Evolutionary conservation across 768 basidiomycete species (phyloP).

Genomic region (Mycena venus): DNA sequence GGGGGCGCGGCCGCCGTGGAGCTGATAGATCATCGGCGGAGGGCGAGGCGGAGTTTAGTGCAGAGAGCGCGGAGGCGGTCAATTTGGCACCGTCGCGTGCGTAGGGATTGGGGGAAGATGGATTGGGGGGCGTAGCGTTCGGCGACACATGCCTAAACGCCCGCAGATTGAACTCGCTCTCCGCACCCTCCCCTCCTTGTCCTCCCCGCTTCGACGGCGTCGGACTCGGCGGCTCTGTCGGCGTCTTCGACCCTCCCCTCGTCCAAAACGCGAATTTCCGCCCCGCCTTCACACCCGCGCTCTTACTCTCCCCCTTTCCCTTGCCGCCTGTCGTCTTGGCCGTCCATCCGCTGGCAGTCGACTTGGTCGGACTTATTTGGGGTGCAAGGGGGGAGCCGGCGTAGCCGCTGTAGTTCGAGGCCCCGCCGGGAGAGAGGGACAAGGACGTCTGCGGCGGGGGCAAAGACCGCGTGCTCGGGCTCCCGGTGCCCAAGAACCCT

Average conservation of each 20-base stretch:
- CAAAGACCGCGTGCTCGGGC: constrained; percentile 14
- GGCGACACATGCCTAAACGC: constrained; percentile 31
- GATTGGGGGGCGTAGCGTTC: neutral
- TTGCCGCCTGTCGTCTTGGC: neutral
- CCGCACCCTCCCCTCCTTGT: neutral
- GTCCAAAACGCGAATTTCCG: constrained; percentile 24
- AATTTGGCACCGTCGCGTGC: neutral
- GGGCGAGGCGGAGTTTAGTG: neutral
- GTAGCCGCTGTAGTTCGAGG: neutral
- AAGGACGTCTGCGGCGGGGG: constrained; percentile 4
- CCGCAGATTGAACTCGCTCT: constrained; percentile 23
- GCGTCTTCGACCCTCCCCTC: neutral
- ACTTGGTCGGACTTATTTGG: constrained; percentile 8
- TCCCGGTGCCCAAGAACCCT: neutral
- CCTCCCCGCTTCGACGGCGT: neutral
- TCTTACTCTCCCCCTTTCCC: neutral
- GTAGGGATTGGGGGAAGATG: no score
- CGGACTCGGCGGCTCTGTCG: neutral
- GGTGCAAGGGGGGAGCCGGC: constrained; percentile 15
- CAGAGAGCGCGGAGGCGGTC: constrained; percentile 8
- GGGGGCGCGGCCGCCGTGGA: constrained; percentile 17
- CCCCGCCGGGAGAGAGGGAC: neutral
- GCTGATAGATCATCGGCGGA: neutral
- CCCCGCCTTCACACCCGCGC: neutral
- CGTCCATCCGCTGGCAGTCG: neutral